These are phyloP conservation scores for Phytophthora ramorum DNA, from an alignment of 352 stramenopile species.

Conservation along the genomic window DNA sequence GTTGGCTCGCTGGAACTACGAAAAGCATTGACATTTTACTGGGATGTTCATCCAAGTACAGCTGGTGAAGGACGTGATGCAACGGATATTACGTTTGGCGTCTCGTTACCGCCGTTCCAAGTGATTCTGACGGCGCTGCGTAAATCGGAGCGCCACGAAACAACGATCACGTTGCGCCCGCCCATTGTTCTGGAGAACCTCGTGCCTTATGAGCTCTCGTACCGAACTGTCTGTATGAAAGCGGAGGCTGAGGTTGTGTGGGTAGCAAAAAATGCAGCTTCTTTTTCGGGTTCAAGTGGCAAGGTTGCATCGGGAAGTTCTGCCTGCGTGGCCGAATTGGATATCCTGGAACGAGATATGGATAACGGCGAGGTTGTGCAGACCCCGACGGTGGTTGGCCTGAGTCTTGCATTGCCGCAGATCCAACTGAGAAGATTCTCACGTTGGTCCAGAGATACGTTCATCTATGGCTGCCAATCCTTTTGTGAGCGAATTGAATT, in stretches of 20 bases:
- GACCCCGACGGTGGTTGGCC: slow-evolving; percentile 67
- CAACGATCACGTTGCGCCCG: slow-evolving; percentile 68
- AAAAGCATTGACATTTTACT: slow-evolving; percentile 81
- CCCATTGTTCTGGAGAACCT: slow-evolving; percentile 83
- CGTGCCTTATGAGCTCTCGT: slow-evolving; percentile 73
- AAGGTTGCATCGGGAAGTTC: slow-evolving; percentile 63
- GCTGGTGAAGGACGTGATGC: neutral
- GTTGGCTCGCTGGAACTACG: slow-evolving; percentile 66
- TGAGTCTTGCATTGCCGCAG: slow-evolving; percentile 75
- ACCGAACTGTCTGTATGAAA: slow-evolving; percentile 84
- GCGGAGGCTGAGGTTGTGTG: slow-evolving; percentile 65
- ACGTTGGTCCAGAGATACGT: slow-evolving; percentile 55
- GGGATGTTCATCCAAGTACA: slow-evolving; percentile 61
- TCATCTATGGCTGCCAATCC: slow-evolving; percentile 74
- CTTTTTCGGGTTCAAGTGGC: slow-evolving; percentile 67
- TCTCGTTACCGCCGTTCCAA: slow-evolving; percentile 75
- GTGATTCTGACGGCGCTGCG: slow-evolving; percentile 72
- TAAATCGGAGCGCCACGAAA: slow-evolving; percentile 84
- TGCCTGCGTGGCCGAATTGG: slow-evolving; percentile 69
- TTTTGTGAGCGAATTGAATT: slow-evolving; percentile 78
- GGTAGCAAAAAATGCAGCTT: slow-evolving; percentile 70
- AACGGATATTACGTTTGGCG: slow-evolving; percentile 41
- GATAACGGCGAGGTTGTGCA: slow-evolving; percentile 42
- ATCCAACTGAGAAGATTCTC: slow-evolving; percentile 67
- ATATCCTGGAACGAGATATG: slow-evolving; percentile 65